These are phyloP conservation scores for Malassezia nana DNA, from an alignment of 1,284 basidiomycete genomes.

Conservation along the genomic window DNA sequence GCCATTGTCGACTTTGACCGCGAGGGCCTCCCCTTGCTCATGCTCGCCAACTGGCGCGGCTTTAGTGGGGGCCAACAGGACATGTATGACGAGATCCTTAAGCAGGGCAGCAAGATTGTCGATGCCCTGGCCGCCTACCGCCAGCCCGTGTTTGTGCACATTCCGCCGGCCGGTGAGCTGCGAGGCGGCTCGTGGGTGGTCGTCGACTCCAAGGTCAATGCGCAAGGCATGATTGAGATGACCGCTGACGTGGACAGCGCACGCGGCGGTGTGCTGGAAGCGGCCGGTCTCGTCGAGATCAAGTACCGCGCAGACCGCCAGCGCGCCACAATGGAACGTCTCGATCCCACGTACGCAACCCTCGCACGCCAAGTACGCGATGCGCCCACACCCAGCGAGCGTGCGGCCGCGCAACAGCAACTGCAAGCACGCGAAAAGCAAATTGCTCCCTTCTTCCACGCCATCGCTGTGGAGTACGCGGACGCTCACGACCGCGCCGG, in stretches of 20 bases:
- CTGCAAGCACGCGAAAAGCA: constrained; percentile 70
- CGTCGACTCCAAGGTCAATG: constrained; percentile 86
- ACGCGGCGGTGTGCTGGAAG: constrained; percentile 85
- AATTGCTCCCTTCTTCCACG: constrained; percentile 80
- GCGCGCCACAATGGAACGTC: constrained; percentile 83
- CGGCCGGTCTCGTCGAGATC: constrained; percentile 76
- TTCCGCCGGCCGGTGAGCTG: constrained; percentile 94
- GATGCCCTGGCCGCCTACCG: constrained; percentile 94
- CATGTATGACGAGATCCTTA: constrained; percentile 57
- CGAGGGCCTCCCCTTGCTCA: constrained; percentile 89
- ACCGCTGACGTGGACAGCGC: constrained; percentile 73
- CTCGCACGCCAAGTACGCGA: constrained; percentile 59
- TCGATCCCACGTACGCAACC: constrained; percentile 72
- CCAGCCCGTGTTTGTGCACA: constrained; percentile 98
- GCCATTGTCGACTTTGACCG: constrained; percentile 98
- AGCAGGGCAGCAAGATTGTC: constrained; percentile 62
- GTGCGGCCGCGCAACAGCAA: constrained; percentile 51
- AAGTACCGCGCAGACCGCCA: constrained; percentile 62
- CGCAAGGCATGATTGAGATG: constrained; percentile 88
- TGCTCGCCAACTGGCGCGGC: constrained; percentile 99
- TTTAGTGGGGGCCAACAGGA: constrained; percentile 99
- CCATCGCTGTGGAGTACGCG: constrained; percentile 85
- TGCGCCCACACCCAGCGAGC: constrained; percentile 58
- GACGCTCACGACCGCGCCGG: constrained; percentile 92
- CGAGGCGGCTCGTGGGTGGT: constrained; percentile 99